phyloP scores from a whole-genome alignment of 768 basidiomycete species.

The Lentinula detonsa region DNA sequence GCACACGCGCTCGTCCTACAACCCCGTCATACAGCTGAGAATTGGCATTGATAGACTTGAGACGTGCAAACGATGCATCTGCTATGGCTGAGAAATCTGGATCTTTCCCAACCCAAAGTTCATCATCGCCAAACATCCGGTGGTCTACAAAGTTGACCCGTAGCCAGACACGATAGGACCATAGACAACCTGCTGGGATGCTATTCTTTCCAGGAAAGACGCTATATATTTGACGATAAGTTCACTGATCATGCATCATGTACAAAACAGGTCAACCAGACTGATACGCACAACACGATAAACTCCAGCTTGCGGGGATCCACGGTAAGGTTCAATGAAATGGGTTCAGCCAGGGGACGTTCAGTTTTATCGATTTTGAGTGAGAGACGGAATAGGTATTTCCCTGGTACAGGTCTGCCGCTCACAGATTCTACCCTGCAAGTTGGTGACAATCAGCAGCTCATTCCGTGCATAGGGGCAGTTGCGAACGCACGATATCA shows the following conservation, averaged over 20 bases:
- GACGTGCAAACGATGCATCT: slow-evolving; percentile 49
- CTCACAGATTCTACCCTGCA: slow-evolving; percentile 7
- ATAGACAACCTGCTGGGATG: slow-evolving; percentile 47
- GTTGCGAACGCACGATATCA: slow-evolving; percentile 40
- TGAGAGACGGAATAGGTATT: slow-evolving; percentile 49
- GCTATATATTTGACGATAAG: slow-evolving; percentile 20
- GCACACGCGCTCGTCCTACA: slow-evolving; percentile 51
- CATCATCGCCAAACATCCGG: slow-evolving; percentile 57
- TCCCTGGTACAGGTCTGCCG: slow-evolving; percentile 22
- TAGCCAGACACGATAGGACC: slow-evolving; percentile 60
- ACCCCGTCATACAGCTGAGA: slow-evolving; percentile 48
- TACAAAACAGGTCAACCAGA: background rate
- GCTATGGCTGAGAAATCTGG: slow-evolving; percentile 55
- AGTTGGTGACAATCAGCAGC: background rate
- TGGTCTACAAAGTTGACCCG: slow-evolving; percentile 53
- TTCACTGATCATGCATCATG: background rate
- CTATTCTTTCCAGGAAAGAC: slow-evolving; percentile 54
- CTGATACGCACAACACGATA: slow-evolving; percentile 48
- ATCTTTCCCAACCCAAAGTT: slow-evolving; percentile 62
- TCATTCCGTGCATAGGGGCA: background rate
- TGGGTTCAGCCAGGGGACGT: slow-evolving; percentile 43
- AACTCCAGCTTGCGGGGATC: slow-evolving; percentile 55
- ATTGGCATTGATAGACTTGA: slow-evolving; percentile 35
- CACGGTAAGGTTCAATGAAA: slow-evolving; percentile 37
- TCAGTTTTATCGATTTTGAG: slow-evolving; percentile 51